Evolutionary conservation across 1,139 yeast genomes (phyloP), one percentile per base, ranked within the genome.

Genomic region (Hyphopichia wangnamkhiaoensis): DNA sequence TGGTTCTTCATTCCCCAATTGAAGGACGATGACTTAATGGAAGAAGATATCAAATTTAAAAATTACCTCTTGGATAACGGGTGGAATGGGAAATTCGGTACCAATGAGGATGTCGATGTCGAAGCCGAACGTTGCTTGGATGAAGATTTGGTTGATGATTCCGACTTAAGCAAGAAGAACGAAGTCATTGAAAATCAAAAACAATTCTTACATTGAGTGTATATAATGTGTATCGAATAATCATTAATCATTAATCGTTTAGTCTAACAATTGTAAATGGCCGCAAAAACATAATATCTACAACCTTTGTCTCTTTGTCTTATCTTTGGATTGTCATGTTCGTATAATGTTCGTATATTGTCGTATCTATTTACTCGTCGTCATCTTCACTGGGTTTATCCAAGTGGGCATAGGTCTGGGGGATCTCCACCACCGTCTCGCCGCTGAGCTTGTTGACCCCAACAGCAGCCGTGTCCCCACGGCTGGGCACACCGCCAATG

Each of bases 1-100:
- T 79, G 59, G 53, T 52, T 84, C 53, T 81, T 80, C 42, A 71
- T 85, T 44, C 93, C 93, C 14, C 85, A 84, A 51, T 71, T 82
- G 48, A 71, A 57, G 25, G 87, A 80, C 14, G 85, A 79, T 18
- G 93, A 85, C 54, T 74, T 85, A 48, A 68, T 80, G 69, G 68
- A 70, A 52, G 85, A 84, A 52, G 93, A 85, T 56, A 66, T 78
- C 41, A 73, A 68, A 44, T 84, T 82, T 58, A 76, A 79, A 49
- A 76, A 74, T 49, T 85, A 78, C 58, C 68, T 85, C 57, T 58
- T 77, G 37, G 74, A 65, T n/a, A 62, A 82, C 35, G 91, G 91
- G 26, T 85, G 88, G 86, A 61, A 56, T 15, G 90, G 89, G 28
- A 58, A 62, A 23, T 74, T 81, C 43, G 89, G 89, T 45, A 49